A percentile compares a stretch with the other conserved stretches of the same genome.
phyloP scores from a whole-genome alignment of 2,329 filamentous ascomycete genomes.

The Ceratocystis alfenasii region DNA sequence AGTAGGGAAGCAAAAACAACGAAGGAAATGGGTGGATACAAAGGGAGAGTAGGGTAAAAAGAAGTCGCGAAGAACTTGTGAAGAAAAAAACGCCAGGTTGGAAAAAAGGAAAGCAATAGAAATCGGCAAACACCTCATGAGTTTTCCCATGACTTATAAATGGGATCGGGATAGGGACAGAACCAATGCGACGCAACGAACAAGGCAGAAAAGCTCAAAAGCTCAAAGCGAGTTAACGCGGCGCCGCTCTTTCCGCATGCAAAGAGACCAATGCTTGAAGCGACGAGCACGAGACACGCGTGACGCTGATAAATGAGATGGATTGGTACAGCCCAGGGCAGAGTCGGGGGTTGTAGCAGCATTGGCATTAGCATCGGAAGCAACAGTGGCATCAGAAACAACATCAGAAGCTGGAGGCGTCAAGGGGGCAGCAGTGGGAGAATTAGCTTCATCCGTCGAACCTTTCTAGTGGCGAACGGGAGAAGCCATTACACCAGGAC shows the following conservation, averaged over 20 bases:
- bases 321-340: not conserved
- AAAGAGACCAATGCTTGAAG: not conserved
- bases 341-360: not conserved
- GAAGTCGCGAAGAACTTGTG: conserved; percentile 6
- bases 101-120: conserved; percentile 19
- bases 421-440: not conserved
- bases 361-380: not conserved
- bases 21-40: not conserved
- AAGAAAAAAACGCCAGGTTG: conserved; percentile 14
- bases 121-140: conserved; percentile 9
- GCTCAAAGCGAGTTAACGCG: conserved; percentile 2
- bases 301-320: not conserved
- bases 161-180: not conserved
- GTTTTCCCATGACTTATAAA: not conserved
- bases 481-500: conserved; percentile 31
- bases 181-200: not conserved
- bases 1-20: conserved; percentile 1
- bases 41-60: not conserved
- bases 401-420: not conserved
- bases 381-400: not conserved
- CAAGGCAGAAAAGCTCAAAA: not conserved
- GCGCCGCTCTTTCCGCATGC: not conserved
- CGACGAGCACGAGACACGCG: not conserved
- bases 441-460: conserved; percentile 8
- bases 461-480: conserved; percentile 23